Percentiles rank a stretch among this genome's conserved stretches.
These are phyloP conservation scores for Filosporella fistucella DNA, from an alignment of 495 filamentous ascomycete species.

Conservation along the genomic window DNA sequence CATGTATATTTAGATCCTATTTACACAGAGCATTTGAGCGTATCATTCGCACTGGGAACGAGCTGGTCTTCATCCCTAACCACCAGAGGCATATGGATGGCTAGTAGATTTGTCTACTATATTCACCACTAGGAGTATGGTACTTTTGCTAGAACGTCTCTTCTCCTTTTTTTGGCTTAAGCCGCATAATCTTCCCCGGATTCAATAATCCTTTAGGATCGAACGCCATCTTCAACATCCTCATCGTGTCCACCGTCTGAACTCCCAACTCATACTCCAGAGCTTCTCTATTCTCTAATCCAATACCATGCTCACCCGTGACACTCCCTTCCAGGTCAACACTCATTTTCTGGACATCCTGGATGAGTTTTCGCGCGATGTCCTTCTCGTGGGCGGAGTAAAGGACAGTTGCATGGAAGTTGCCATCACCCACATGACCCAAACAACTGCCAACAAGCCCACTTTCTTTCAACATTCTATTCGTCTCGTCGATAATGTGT, in stretches of 20 bases:
- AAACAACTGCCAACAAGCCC: slow-evolving; percentile 80
- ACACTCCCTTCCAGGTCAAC: slow-evolving; percentile 88
- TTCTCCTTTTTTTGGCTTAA: too few species aligned
- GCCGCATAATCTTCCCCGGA: slow-evolving; percentile 85
- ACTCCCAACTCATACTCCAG: slow-evolving; percentile 69
- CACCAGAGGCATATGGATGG: too few species aligned
- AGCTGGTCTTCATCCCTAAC: too few species aligned
- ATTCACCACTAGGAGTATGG: too few species aligned
- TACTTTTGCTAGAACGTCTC: too few species aligned
- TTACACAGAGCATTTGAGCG: too few species aligned
- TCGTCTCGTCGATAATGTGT: slow-evolving; percentile 62
- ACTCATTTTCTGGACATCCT: slow-evolving; percentile 83
- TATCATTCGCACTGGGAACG: too few species aligned
- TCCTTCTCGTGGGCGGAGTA: slow-evolving; percentile 63
- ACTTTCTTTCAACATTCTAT: slow-evolving; percentile 63
- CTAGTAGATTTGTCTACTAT: too few species aligned
- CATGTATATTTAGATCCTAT: too few species aligned
- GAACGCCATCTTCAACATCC: slow-evolving; percentile 69
- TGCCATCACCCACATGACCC: slow-evolving; percentile 78
- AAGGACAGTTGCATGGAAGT: slow-evolving; percentile 87
- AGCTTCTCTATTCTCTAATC: slow-evolving; percentile 77
- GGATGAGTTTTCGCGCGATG: slow-evolving; percentile 65
- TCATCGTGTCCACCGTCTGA: slow-evolving; percentile 80
- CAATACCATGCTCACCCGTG: slow-evolving; percentile 86
- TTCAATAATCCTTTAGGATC: slow-evolving; percentile 90